Base-by-base conservation (phyloP, 805 yeast species). In the Lachancea sp. region DNA sequence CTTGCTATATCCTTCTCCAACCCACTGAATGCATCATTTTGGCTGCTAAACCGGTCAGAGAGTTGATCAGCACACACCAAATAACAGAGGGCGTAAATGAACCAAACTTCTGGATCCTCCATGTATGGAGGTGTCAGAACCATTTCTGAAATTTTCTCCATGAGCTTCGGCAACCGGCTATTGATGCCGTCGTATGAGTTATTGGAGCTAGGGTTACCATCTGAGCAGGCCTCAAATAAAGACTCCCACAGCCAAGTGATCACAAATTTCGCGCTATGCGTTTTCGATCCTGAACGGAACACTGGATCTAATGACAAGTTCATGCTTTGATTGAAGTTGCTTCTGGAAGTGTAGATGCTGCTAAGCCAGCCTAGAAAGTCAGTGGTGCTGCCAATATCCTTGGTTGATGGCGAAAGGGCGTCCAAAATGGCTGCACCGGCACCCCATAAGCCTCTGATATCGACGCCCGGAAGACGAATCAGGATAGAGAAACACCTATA, bases 371-470 rank as follows among this genome's bases (percentile, higher is more conserved):
- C 56, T 36, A 59, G 37, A 47, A 58, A 56, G 15, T 56, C 58
- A 11, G 58, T 25, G 10, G 52, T 42, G 22, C 45, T 51, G 12
- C 40, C 34, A 18, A 43, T 18, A 5, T 11, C 13, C 26, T 35
- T 26, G 13, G 39, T 44, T 0, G 20, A 38, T 16, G 51, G 44
- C 12, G 49, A 44, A 11, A 47, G 35, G 5, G 56, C 50, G 27
- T 56, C 54, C 18, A 82, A 55, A 4, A 82, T 76, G 48, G 78
- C 81, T 4, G 78, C 59, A 0, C 85, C 89, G 0, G 81, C 31
- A 0, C 83, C 75, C 90, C 90, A 84, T 10, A 82, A 56, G 2
- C 73, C 62, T 44, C 79, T 65, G 5, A 81, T 57, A 56, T 83
- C 86, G 10, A 77, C 69, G 1, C 59, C 59, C 1, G 74, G 74